Percentiles rank a stretch among this genome's conserved stretches.
Conservation (phyloP, 768 basidiomycete species). For the Dentipellis fragilis region DNA sequence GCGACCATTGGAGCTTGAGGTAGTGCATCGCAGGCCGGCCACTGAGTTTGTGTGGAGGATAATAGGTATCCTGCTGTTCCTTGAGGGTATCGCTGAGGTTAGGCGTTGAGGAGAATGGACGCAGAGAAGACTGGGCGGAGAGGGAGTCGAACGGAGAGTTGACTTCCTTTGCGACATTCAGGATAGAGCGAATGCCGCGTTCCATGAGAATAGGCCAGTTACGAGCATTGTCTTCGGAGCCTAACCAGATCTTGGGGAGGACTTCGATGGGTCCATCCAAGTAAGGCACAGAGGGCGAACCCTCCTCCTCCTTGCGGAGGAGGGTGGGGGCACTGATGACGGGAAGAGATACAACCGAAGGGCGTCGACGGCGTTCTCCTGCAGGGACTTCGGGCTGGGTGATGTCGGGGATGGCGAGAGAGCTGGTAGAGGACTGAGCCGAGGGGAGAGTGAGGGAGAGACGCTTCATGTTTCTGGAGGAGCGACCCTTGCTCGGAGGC, state of each 20-base stretch:
- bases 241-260: conserved; percentile 81
- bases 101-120: conserved; percentile 39
- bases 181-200: conserved; percentile 66
- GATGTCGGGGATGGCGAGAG: conserved; percentile 29
- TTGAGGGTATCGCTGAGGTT: background rate
- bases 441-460: conserved; percentile 61
- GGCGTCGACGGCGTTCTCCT: conserved; percentile 41
- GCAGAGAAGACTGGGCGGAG: conserved; percentile 33
- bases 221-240: conserved; percentile 85
- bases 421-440: conserved; percentile 46
- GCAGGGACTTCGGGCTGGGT: conserved; percentile 21
- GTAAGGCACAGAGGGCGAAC: conserved; percentile 59
- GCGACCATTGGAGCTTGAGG: conserved; percentile 86
- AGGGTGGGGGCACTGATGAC: conserved; percentile 38
- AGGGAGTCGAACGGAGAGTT: conserved; percentile 52
- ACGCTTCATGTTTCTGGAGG: conserved; percentile 65
- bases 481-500: conserved; percentile 30
- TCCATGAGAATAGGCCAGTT: conserved; percentile 67
- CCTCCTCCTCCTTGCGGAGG: conserved; percentile 53
- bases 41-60: conserved; percentile 53
- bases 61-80: conserved; percentile 39
- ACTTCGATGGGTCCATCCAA: conserved; percentile 74
- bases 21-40: conserved; percentile 80
- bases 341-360: conserved; percentile 65
- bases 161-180: conserved; percentile 94